Evolutionary conservation across 2,329 filamentous ascomycete genomes (phyloP).

Genomic region (Phaeosphaeria sp.): DNA sequence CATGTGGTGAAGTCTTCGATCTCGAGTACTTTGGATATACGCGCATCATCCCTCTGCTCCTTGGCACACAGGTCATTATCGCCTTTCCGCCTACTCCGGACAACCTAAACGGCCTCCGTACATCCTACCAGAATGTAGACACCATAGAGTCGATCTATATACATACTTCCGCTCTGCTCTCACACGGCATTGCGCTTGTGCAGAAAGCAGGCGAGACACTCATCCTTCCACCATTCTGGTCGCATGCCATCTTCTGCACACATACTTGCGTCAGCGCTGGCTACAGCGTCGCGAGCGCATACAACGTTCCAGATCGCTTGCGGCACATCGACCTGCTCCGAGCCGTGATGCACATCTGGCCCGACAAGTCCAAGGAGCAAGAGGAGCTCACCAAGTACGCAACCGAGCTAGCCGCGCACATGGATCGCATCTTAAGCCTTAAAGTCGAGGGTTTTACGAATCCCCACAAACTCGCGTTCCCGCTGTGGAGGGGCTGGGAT

Average conservation of each 20-base stretch:
- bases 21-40: slow-evolving; percentile 13
- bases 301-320: background rate
- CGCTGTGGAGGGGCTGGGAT: background rate
- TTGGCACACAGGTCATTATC: slow-evolving; percentile 16
- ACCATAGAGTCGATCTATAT: slow-evolving; percentile 2
- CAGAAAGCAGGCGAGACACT: slow-evolving; percentile 15
- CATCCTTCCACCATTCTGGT: slow-evolving; percentile 18
- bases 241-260: slow-evolving; percentile 3
- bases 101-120: slow-evolving; percentile 1
- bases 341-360: background rate
- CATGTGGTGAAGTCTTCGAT: slow-evolving; percentile 12
- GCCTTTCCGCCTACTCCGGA: slow-evolving; percentile 6
- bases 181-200: slow-evolving; percentile 18
- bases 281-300: background rate
- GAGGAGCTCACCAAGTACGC: background rate
- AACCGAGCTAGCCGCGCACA: background rate
- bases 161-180: background rate
- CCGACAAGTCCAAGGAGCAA: background rate
- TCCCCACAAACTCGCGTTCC: background rate
- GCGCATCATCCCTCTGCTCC: slow-evolving; percentile 12
- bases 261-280: background rate
- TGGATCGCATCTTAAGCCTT: background rate
- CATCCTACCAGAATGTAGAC: background rate
- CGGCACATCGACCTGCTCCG: background rate
- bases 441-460: background rate